Evolutionary conservation across 1,284 basidiomycete species (phyloP), one percentile per base, ranked within the genome.

Genomic region (Phlebopus sp.): DNA sequence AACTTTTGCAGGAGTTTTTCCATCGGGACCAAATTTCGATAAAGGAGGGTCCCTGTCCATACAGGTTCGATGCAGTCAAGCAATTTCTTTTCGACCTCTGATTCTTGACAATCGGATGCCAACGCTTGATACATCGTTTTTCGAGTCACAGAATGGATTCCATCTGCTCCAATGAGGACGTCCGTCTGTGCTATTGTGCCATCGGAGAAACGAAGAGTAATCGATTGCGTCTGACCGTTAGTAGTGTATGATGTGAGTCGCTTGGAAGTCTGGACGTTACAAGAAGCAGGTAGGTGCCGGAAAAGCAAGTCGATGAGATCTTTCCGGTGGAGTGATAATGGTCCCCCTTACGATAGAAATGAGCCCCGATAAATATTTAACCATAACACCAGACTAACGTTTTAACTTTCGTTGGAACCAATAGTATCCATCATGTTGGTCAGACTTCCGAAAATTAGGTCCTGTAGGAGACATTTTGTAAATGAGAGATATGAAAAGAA

Each of bases 131-230:
- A 60, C 54, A 60, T 61, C 11, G 40, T 50, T 27, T 29, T 52
- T 31, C 59, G 61, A 2, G 58, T 53, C 15, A 41, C 47, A 0
- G 62, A 61, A 10, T 9, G 59, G 35, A 64, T 51, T 9, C 62
- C 59, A 34, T 62, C 59, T 1, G 54, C 62, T 0, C 70, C 70
- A 8, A 71, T 51, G 21, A 74, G 55, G 2, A 73, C 47, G 40
- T 74, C 69, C 1, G 67, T 57, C n/a, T 54, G 42, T 0, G 58
- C 55, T 8, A 54, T 61, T 14, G 65, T 58, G 3, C 63, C 67
- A 35, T 71, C 67, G 1, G 59, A 35, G 49, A 73, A 71, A 39
- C 62, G 47, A 13, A 70, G 40, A 0, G 40, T 54, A 18, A 65
- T 54, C 17, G 47, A 47, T 4, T 55, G 48, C 0, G 37, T 48